These are phyloP conservation scores for Calvatia gigantea DNA, from an alignment of 768 basidiomycete species.

Conservation along the genomic window DNA sequence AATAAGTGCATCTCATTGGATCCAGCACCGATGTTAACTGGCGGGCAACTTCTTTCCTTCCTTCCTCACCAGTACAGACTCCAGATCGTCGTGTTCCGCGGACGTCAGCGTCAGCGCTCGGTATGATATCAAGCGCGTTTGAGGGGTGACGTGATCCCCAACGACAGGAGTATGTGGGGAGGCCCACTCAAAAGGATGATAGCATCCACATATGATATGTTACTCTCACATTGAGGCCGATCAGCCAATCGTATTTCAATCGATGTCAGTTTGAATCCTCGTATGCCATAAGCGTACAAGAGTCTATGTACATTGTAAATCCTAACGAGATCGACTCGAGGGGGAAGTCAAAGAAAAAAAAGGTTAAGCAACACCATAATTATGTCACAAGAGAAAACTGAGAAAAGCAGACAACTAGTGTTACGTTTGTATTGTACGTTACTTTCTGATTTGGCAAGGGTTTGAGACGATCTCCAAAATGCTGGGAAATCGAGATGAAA, in stretches of 20 bases:
- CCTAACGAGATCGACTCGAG: background rate
- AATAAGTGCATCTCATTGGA: no score
- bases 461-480: background rate
- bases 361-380: background rate
- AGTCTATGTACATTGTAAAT: slow-evolving; percentile 5
- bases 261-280: background rate
- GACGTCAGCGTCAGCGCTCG: no score
- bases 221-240: no score
- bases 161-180: no score
- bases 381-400: background rate
- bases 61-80: no score
- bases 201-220: no score
- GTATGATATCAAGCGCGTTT: no score
- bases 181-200: no score
- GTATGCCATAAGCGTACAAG: background rate
- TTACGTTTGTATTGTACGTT: background rate
- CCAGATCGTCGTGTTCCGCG: no score
- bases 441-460: background rate
- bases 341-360: background rate
- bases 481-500: background rate
- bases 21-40: background rate
- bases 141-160: no score
- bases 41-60: background rate
- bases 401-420: background rate
- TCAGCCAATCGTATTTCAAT: background rate